Evolutionary conservation across 108 stramenopile genomes (phyloP), one percentile per base, ranked within the genome.

Genomic region (Mayamaea pseudoterrestris): DNA sequence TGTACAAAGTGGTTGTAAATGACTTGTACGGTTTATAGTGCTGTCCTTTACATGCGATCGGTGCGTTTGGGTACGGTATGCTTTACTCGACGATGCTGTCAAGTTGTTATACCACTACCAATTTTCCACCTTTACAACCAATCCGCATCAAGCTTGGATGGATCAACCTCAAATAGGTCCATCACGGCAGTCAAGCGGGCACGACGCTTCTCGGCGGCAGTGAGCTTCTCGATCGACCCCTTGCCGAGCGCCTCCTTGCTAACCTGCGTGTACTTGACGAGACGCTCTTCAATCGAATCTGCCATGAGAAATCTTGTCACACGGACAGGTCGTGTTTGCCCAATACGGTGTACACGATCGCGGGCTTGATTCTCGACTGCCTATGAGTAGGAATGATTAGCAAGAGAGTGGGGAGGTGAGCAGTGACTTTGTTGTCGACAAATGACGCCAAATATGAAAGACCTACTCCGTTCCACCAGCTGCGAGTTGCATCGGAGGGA

Each of bases 261-360:
- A 27, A 66, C 57, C 37, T 76, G 75, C 23, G 73, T 27, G n/a
- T n/a, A n/a, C n/a, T 50, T 4, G 32, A 72, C 50, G 44, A 76
- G 61, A 11, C 67, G 47, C 32, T 71, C 67, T 36, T 76, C 75
- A 39, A 76, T 60, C 0, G 63, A 65, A 22, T 60, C 60, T 32
- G 52, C 53, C 68, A 72, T 72, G 27, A 76, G 46, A 50, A 78
- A 73, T 21, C 68, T 41, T 4, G 35, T 25, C 8, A 67, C 61
- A 24, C 42, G 42, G 8, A 78, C 76, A 4, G 49, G 32, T 0
- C 72, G 60, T 7, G 44, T 65, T 31, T 78, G 76, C 4, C 58
- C 56, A 20, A 78, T 61, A 0, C 76, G 60, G 36, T 78, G 76
- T 21, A 71, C 50, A 2, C 76, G 51, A 53, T 78, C 76, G 27